phyloP scores from a whole-genome alignment of 768 basidiomycete species.

The Sutorius australiensis region DNA sequence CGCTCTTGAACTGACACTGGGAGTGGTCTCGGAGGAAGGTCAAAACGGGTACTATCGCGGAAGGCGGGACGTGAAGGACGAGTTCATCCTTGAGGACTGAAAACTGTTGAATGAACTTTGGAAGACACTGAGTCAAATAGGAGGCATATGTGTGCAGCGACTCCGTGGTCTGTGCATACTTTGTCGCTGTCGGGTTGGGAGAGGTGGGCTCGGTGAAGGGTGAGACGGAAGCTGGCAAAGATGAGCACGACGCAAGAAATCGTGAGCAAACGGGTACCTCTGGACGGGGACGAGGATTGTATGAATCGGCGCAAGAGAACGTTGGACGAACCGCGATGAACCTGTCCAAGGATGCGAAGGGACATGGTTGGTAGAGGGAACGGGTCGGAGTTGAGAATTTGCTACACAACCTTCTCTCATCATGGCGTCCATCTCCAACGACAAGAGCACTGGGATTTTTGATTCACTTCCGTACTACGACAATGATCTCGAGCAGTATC shows the following conservation, averaged over 20 bases:
- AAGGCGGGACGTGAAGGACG: constrained; percentile 81
- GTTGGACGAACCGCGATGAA: constrained; percentile 20
- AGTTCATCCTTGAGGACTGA: constrained; percentile 96
- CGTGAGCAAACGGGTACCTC: constrained; percentile 37
- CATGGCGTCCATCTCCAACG: constrained; percentile 25
- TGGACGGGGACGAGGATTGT: constrained; percentile 44
- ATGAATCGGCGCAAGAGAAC: constrained; percentile 37
- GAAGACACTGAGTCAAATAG: constrained; percentile 88
- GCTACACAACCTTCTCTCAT: constrained; percentile 3
- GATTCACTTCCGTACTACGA: constrained; percentile 95
- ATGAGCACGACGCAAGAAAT: constrained; percentile 8
- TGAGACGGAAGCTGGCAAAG: constrained; percentile 51
- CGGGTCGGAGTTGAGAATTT: constrained; percentile 29
- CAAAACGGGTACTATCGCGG: constrained; percentile 77
- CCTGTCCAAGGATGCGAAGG: constrained; percentile 40
- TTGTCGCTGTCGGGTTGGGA: constrained; percentile 74
- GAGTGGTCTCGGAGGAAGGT: constrained; percentile 94
- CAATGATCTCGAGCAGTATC: constrained; percentile 80
- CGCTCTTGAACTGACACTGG: constrained; percentile 88
- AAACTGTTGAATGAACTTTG: constrained; percentile 98
- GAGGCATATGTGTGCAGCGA: constrained; percentile 88
- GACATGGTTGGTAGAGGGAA: constrained; percentile 30
- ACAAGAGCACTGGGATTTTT: constrained; percentile 39
- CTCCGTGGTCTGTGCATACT: constrained; percentile 69
- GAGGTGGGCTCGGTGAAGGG: constrained; percentile 91